Base-by-base conservation (phyloP, 2,329 filamentous ascomycete species). In the Phaeosphaeria sp. region DNA sequence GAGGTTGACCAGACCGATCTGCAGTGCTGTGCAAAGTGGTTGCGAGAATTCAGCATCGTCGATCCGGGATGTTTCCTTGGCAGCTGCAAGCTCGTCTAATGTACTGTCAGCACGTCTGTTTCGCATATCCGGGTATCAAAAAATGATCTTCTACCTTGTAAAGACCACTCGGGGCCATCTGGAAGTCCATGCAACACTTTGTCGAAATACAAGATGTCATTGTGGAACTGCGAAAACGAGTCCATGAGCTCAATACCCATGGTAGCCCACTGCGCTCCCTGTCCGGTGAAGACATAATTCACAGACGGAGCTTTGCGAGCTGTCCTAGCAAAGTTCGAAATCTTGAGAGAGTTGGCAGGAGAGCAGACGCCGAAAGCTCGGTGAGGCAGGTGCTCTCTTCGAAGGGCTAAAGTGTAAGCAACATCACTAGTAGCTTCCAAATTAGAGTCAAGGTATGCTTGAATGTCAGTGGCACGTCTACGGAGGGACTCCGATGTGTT, bases 271-370 rank as follows among this genome's bases (percentile, higher is more conserved):
- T 67, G 63, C 1, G 68, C 68, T 18, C 68, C 69, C 50, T 71
- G 69, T 0, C 69, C 69, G 3, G 68, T 73, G 47, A 68, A 73
- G 11, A 70, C 61, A 24, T 69, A 59, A 33, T 52, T 48, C 4
- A 65, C 24, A 22, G 13, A 11, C 36, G 33, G 8, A 6, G 7
- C 5, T n/a, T 15, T 7, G n/a, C 25, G 13, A 43, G 4, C n/a
- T 15, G 6, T 15, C 27, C 36, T 24, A 24, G 36, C 24, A n/a
- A 18, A 6, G 13, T 44, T 20, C 8, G 42, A 44, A 9, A 22
- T 13, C 18, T 36, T 36, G 3, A 22, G 17, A 36, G 46, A 20
- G 25, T 49, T 25, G 9, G 27, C 18, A n/a, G 46, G 4, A 44
- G 7, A 46, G 1, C 39, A 43, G 17, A 69, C 22, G 9, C 42